These are phyloP conservation scores for Plantago coronopus DNA, from an alignment of 305 asterid species.

Conservation along the genomic window DNA sequence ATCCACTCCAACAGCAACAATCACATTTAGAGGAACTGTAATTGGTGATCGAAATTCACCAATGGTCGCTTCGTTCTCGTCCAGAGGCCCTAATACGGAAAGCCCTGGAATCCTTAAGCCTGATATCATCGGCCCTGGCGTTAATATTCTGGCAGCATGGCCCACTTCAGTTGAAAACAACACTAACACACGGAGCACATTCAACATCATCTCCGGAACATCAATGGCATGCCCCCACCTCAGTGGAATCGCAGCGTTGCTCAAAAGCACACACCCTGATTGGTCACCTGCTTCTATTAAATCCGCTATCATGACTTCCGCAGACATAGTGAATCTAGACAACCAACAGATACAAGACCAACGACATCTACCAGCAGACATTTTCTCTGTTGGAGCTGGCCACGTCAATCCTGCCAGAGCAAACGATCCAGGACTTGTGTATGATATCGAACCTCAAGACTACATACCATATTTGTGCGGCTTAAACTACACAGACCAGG, in stretches of 20 bases:
- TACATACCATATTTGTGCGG: no score
- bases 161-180: slow-evolving; percentile 25
- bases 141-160: slow-evolving; percentile 47
- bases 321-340: slow-evolving; percentile 23
- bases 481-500: slow-evolving; percentile 31
- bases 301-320: slow-evolving; percentile 40
- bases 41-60: slow-evolving; percentile 39
- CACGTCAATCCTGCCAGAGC: slow-evolving; percentile 40
- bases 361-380: slow-evolving; percentile 26
- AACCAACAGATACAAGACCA: slow-evolving; percentile 28
- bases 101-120: slow-evolving; percentile 45
- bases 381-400: slow-evolving; percentile 38
- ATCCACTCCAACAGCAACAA: slow-evolving; percentile 25
- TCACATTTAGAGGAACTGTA: slow-evolving; percentile 37
- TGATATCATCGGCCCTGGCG: no score
- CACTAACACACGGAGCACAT: slow-evolving; percentile 26
- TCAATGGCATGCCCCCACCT: slow-evolving; percentile 50
- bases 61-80: slow-evolving; percentile 34
- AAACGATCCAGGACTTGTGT: slow-evolving; percentile 41
- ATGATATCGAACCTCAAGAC: slow-evolving; percentile 30
- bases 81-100: slow-evolving; percentile 38
- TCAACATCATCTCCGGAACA: slow-evolving; percentile 38
- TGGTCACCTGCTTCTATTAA: slow-evolving; percentile 45
- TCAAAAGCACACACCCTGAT: slow-evolving; percentile 34
- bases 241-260: slow-evolving; percentile 36